Evolutionary conservation across 805 yeast genomes (phyloP), one percentile per base, ranked within the genome.

Genomic region (Candida takata): DNA sequence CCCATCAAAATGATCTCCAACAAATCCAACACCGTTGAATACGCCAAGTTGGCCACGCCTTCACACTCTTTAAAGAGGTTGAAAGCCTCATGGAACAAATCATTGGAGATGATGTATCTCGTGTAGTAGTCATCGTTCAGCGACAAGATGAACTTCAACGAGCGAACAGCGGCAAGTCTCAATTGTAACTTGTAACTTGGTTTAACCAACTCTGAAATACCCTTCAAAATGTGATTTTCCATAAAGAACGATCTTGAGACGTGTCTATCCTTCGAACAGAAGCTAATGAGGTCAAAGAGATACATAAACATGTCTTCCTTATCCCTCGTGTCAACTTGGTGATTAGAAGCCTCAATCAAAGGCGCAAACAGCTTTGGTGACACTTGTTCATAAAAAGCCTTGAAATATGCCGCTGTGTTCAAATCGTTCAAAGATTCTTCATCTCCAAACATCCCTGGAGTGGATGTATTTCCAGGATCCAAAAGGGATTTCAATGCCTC

Each of bases 401-500:
- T 56, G 39, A 84, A 65, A 49, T 77, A 78, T 40, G 58, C 58
- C 33, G 51, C 54, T 8, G 72, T 64, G 41, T 63, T 62, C 24
- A 65, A 49, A 35, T 36, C 37, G 15, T 42, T 45, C 16, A 35
- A 30, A 6, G 48, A 30, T 8, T 43, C 38, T n/a, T 56, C 60
- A 8, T 49, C 56, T 17, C 42, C 45, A 4, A 41, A 32, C 25
- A 44, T 36, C 24, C 41, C 38, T 27, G 52, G 41, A 2, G 48
- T 30, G 17, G 36, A 41, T n/a, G 43, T 29, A n/a, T 33, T 39
- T 4, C 40, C 34, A 8, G 55, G 79, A 50, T 83, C 88, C 11
- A 88, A 63, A 24, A 88, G 58, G 2, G 79, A 76, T 52, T 79
- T 79, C 33, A 88, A 58, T 1, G 95, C 95, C 58, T 87, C 96